These are phyloP conservation scores for Neurospora sp. DNA, from an alignment of 495 filamentous ascomycete genomes.

Conservation along the genomic window DNA sequence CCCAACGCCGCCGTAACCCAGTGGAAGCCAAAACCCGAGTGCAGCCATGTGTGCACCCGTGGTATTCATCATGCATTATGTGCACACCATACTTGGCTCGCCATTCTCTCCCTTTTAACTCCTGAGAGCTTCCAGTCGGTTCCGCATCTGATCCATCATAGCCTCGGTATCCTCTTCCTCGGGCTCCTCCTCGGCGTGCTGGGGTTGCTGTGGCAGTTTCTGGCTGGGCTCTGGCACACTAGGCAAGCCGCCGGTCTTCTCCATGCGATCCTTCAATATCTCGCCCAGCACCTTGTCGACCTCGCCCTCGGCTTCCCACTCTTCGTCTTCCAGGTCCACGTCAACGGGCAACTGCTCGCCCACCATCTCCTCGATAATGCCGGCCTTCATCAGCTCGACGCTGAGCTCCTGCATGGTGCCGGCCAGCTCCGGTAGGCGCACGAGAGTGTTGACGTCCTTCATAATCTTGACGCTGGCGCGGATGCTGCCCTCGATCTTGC, in stretches of 20 bases:
- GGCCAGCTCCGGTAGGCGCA: conserved; percentile 75
- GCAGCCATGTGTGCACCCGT: background rate
- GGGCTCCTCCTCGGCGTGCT: conserved; percentile 61
- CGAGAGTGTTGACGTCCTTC: conserved; percentile 87
- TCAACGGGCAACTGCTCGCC: conserved; percentile 69
- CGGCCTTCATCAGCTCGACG: conserved; percentile 80
- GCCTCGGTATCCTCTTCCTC: conserved; percentile 79
- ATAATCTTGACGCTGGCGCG: conserved; percentile 81
- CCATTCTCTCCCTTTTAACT: conserved; percentile 41
- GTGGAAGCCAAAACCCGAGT: background rate
- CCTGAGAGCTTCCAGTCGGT: conserved; percentile 79
- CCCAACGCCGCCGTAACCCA: background rate
- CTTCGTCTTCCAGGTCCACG: conserved; percentile 51
- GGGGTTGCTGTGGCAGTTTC: conserved; percentile 41
- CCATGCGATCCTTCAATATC: conserved; percentile 72
- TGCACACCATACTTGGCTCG: background rate
- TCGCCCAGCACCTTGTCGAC: conserved; percentile 89
- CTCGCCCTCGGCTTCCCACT: conserved; percentile 81
- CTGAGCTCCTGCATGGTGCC: conserved; percentile 85
- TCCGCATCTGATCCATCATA: conserved; percentile 87
- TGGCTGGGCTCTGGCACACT: conserved; percentile 46
- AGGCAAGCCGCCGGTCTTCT: conserved; percentile 50
- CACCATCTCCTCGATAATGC: conserved; percentile 97
- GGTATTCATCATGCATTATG: background rate
- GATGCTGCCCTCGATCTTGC: conserved; percentile 93